Conservation (phyloP, 2,329 filamentous ascomycete genomes). For the Coniochaeta hoffmannii region DNA sequence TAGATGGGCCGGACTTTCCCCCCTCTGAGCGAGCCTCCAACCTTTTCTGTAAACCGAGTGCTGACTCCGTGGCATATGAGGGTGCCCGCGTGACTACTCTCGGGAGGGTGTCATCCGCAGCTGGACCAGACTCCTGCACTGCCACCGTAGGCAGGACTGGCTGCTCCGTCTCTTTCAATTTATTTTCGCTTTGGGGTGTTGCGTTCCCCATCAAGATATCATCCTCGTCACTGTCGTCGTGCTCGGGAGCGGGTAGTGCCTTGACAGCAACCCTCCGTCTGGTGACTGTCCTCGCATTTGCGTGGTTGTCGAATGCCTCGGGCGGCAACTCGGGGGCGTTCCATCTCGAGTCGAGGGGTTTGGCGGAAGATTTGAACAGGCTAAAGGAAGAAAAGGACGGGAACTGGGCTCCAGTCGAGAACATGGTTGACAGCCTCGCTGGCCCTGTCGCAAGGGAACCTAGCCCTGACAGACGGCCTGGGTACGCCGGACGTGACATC, state of each 20-base stretch:
- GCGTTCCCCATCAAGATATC: constrained; percentile 18
- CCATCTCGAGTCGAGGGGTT: constrained; percentile 29
- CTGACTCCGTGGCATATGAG: too few relatives aligned
- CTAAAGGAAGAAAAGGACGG: constrained; percentile 5
- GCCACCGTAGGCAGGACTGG: background rate
- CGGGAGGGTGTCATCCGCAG: too few relatives aligned
- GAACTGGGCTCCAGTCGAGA: constrained; percentile 9
- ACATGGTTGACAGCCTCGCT: constrained; percentile 13
- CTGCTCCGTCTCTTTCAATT: background rate
- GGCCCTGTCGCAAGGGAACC: constrained; percentile 2
- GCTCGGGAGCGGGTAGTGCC: constrained; percentile 6
- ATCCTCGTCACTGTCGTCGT: constrained; percentile 21
- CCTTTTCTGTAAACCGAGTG: too few relatives aligned
- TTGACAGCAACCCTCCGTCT: constrained; percentile 8
- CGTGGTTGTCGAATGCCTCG: constrained; percentile 10
- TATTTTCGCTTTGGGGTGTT: background rate
- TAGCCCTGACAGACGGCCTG: background rate
- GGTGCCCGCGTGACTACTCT: too few relatives aligned
- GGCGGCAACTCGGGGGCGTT: constrained; percentile 25
- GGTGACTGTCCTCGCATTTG: background rate
- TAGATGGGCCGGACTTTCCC: too few relatives aligned
- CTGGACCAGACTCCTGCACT: background rate
- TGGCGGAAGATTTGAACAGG: constrained; percentile 4
- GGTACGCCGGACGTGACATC: constrained; percentile 2
- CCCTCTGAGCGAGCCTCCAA: too few relatives aligned